These are phyloP conservation scores for Bruguiera hainesii DNA, from an alignment of 441 rosid genomes.

Conservation along the genomic window DNA sequence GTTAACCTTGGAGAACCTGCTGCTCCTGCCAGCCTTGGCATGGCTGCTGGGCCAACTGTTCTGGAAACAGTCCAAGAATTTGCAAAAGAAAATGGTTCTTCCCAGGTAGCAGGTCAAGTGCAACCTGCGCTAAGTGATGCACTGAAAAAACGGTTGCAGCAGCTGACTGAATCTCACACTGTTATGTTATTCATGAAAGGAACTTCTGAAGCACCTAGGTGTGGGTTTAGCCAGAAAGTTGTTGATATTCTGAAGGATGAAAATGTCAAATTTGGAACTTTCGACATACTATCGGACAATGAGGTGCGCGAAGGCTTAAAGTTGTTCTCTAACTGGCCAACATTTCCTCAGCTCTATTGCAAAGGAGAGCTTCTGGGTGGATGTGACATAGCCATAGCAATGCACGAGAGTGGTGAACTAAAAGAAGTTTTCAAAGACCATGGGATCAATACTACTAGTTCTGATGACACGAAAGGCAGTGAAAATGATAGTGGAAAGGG, in stretches of 20 bases:
- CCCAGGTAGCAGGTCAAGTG: slow-evolving; percentile 31
- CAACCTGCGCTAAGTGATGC: slow-evolving; percentile 37
- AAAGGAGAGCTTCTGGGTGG: slow-evolving; percentile 96
- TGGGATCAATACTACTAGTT: slow-evolving; percentile 36
- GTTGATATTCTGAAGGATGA: slow-evolving; percentile 71
- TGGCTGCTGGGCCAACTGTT: slow-evolving; percentile 82
- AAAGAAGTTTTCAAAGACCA: slow-evolving; percentile 66
- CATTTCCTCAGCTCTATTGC: slow-evolving; percentile 93
- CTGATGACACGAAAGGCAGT: slow-evolving; percentile 19
- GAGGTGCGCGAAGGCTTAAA: slow-evolving; percentile 89
- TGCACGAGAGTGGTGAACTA: slow-evolving; percentile 89
- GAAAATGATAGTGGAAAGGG: slow-evolving; percentile 35
- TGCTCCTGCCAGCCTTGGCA: slow-evolving; percentile 92
- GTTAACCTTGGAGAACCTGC: slow-evolving; percentile 69
- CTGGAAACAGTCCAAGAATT: slow-evolving; percentile 73
- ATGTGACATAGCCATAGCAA: slow-evolving; percentile 73
- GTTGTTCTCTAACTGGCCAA: slow-evolving; percentile 96
- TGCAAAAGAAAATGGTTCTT: slow-evolving; percentile 50
- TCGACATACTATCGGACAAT: slow-evolving; percentile 67
- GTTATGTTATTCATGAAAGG: slow-evolving; percentile 97
- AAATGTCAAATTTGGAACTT: slow-evolving; percentile 71
- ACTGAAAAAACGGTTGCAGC: slow-evolving; percentile 47
- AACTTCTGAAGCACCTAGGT: slow-evolving; percentile 71
- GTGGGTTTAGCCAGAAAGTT: slow-evolving; percentile 88
- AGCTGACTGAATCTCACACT: slow-evolving; percentile 62